Evolutionary conservation across 257 asterid genomes (phyloP).

Genomic region (Nicotiana noctiflora): DNA sequence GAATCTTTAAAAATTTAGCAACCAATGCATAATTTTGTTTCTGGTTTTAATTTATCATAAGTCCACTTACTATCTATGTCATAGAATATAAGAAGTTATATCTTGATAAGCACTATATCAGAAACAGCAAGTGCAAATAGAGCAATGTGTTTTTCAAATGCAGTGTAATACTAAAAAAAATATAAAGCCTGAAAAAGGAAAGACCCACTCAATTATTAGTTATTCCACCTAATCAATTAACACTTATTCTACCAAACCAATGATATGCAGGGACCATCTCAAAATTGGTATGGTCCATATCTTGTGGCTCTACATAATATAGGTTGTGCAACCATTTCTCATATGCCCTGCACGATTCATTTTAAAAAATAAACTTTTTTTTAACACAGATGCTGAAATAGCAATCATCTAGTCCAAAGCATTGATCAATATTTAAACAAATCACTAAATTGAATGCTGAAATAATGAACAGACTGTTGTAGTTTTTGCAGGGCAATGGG

Average conservation of each 20-base stretch:
- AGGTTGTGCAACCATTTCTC: too few relatives aligned
- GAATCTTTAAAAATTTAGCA: constrained; percentile 1
- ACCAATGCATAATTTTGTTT: not conserved
- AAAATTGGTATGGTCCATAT: not conserved
- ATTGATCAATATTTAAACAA: too few relatives aligned
- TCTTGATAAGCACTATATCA: constrained; percentile 91
- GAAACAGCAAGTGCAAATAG: constrained; percentile 98
- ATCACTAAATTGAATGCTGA: too few relatives aligned
- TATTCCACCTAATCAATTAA: not conserved
- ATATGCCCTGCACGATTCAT: too few relatives aligned
- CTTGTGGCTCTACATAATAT: too few relatives aligned
- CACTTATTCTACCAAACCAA: not conserved
- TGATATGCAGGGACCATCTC: not conserved
- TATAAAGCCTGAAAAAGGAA: constrained; percentile 5
- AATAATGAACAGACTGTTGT: too few relatives aligned
- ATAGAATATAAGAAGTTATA: constrained; percentile 44
- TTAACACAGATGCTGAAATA: too few relatives aligned
- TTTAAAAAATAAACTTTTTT: too few relatives aligned
- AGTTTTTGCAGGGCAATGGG: too few relatives aligned
- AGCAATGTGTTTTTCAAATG: constrained; percentile 95
- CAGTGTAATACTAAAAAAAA: constrained; percentile 72
- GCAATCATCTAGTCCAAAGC: too few relatives aligned
- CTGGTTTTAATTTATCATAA: not conserved
- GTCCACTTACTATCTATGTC: not conserved
- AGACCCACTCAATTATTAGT: not conserved